Percentiles rank a stretch among this genome's conserved stretches.
phyloP scores from a whole-genome alignment of 2,329 filamentous ascomycete species.

The Ophiostoma himal-ulmi region DNA sequence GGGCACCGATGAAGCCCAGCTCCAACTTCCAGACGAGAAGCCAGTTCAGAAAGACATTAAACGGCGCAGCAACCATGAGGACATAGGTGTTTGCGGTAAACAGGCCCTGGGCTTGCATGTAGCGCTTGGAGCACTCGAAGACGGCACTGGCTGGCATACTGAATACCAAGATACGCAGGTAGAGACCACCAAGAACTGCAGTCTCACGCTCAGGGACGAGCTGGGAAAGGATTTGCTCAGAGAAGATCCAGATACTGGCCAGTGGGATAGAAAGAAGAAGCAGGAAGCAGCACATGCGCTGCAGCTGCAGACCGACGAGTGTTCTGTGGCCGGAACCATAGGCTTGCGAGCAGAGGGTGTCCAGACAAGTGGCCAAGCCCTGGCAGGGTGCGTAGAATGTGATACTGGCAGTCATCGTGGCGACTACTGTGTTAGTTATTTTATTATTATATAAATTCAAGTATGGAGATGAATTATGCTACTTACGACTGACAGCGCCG shows the following conservation, averaged over 20 bases:
- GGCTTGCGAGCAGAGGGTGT: constrained; percentile 89
- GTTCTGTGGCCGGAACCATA: constrained; percentile 88
- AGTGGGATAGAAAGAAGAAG: constrained; percentile 65
- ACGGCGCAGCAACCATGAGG: constrained; percentile 65
- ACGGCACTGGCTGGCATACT: constrained; percentile 70
- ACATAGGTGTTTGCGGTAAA: constrained; percentile 77
- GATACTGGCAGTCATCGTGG: constrained; percentile 75
- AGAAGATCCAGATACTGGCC: constrained; percentile 61
- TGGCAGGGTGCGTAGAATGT: constrained; percentile 72
- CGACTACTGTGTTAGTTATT: constrained; percentile 37
- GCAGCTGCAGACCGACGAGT: constrained; percentile 76
- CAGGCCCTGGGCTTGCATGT: constrained; percentile 74
- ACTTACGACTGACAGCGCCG: constrained; percentile 54
- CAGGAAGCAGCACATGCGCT: constrained; percentile 74
- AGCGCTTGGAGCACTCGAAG: constrained; percentile 74
- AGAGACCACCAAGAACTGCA: constrained; percentile 64
- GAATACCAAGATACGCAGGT: constrained; percentile 62
- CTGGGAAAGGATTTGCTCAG: constrained; percentile 55
- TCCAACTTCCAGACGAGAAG: constrained; percentile 66
- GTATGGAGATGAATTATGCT: not conserved
- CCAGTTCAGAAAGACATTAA: constrained; percentile 75
- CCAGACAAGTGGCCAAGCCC: constrained; percentile 81
- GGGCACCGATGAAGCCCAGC: constrained; percentile 69
- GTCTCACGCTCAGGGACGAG: constrained; percentile 69
- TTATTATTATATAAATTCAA: not conserved